Evolutionary conservation across 2,329 filamentous ascomycete genomes (phyloP), one percentile per base, ranked within the genome.

Genomic region (Paecilomyces formosus): DNA sequence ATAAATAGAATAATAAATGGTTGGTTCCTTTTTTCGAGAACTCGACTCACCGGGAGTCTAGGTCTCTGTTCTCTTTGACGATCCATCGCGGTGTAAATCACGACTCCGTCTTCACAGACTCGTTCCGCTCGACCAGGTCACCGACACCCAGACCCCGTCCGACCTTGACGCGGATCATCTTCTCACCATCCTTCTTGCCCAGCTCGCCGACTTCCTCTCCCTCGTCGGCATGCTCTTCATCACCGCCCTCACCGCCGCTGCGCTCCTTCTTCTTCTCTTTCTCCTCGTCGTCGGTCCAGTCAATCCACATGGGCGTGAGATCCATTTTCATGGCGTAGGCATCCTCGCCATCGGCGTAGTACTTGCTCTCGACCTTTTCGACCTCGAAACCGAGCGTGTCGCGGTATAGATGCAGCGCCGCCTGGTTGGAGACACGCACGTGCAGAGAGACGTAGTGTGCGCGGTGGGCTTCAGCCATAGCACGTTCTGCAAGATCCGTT

Each of bases 321-420:
- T 97, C 88, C 73, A 96, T 89, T 62, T 87, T 87, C 94, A 99
- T 99, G 71, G 86, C 89, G 72, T 87, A 96, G 39, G 94, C 94
- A 78, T 99, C 91, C 79, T 99, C 94, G 60, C 93, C 93, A 74
- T 99, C 94, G 59, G 94, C 94, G 73, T 99, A 99, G 68, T 77
- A 76, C 63, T 75, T 76, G 62, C 69, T 66, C 63, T 77, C 74
- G 35, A 77, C 65, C 54, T 92, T 94, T 64, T 94, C 90, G 65
- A 90, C 89, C 71, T 87, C 84, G 81, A 97, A 97, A 57, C 90
- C 88, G 0, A 97, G 85, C 0, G 92, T 97, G 72, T 95, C 89
- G 67, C 91, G 87, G 83, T 99, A 99, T 22, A 99, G 84, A 68
- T 89, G 90, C 62, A 96, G 85, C 26, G 94, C 94, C 6, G 94